Evolutionary conservation across 352 stramenopile species (phyloP), one percentile per base, ranked within the genome.

Genomic region (Elongisporangium anandrum): DNA sequence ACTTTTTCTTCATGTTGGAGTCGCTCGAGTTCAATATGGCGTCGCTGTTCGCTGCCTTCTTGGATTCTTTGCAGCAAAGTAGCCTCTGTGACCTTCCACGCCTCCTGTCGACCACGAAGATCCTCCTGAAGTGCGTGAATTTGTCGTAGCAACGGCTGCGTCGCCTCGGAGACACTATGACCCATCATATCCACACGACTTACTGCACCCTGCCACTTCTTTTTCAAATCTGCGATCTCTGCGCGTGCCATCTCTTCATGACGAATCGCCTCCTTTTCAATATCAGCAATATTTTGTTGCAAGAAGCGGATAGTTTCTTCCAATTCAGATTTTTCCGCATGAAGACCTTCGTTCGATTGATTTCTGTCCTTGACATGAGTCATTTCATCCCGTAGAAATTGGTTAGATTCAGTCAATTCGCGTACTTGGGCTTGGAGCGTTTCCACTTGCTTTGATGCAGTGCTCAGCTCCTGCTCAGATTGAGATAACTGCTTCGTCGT

Each of bases 161-260:
- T 92, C 3, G 85, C 82, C 34, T 92, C 85, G 0, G 70, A 84
- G 13, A 92, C 66, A 51, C 77, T 88, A 34, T 86, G 75, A 0
- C 80, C 82, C 22, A 94, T 66, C 55, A 73, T 64, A 23, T 94
- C 85, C 39, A 94, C 77, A 19, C 81, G 77, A 17, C 54, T 65
- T n/a, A 91, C 65, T 0, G 82, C 82, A 15, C 90, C 80, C 55
- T 92, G 79, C 80, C 82, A 94, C 63, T 92, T 90, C n/a, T 70
- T 70, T 64, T 92, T 94, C 49, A 90, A 55, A 29, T 81, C 70
- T 12, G 66, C 29, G 49, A 88, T 76, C 56, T 91, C 81, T 12
- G 65, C 47, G 5, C 82, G 74, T 12, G 77, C 63, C 61, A 73
- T 81, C 20, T 92, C 81, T 59, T 92, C 85, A n/a, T 75, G 77